These are phyloP conservation scores for Abrus precatorius DNA, from an alignment of 306 rosid genomes.

Conservation along the genomic window DNA sequence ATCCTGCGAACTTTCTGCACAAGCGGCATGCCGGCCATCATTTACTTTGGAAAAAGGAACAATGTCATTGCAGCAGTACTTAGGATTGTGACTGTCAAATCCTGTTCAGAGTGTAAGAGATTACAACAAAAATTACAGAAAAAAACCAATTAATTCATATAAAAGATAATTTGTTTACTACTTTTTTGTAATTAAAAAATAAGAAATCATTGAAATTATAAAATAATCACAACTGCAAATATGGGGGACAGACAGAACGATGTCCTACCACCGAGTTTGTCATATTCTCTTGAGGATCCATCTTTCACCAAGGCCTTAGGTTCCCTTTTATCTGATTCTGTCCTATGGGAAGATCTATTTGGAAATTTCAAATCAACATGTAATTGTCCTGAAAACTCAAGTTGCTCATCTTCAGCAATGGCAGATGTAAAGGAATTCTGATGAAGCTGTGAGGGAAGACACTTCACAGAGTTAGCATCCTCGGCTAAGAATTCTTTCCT, in stretches of 20 bases:
- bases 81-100: constrained; percentile 45
- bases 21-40: constrained; percentile 41
- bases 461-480: constrained; percentile 53
- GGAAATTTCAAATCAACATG: constrained; percentile 47
- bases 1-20: constrained; percentile 46
- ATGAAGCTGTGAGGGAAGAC: constrained; percentile 56
- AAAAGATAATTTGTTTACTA: constrained; percentile 19
- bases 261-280: constrained; percentile 52
- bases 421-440: constrained; percentile 49
- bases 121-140: constrained; percentile 14
- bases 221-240: constrained; percentile 7
- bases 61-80: constrained; percentile 40
- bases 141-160: constrained; percentile 29
- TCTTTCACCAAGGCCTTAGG: constrained; percentile 52
- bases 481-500: constrained; percentile 54
- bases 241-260: constrained; percentile 29
- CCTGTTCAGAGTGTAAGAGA: constrained; percentile 45
- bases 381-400: constrained; percentile 43
- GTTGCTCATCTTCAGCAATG: constrained; percentile 48
- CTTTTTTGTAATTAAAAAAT: neutral
- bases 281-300: constrained; percentile 47
- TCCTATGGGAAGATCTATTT: constrained; percentile 40
- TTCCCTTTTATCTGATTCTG: constrained; percentile 41
- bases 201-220: neutral
- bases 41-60: constrained; percentile 52